Evolutionary conservation across 2,329 filamentous ascomycete species (phyloP).

Genomic region (Aspergillus fumigatiaffinis): DNA sequence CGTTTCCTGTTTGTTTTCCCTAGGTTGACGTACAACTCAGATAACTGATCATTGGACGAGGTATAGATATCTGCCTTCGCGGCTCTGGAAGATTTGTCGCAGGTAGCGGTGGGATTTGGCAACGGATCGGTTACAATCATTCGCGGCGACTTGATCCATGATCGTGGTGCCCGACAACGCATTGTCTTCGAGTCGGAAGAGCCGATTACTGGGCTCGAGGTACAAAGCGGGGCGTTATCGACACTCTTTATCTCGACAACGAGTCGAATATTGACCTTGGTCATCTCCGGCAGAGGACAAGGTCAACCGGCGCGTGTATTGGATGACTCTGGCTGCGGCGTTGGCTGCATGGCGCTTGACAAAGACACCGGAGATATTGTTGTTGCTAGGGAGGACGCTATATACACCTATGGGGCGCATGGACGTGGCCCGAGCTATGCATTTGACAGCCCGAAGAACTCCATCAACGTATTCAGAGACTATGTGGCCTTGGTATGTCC

Average conservation of each 20-base stretch:
- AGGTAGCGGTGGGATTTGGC: slow-evolving; percentile 91
- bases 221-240: slow-evolving; percentile 61
- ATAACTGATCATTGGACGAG: slow-evolving; percentile 1
- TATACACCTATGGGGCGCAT: slow-evolving; percentile 86
- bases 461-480: slow-evolving; percentile 73
- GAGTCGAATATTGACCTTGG: slow-evolving; percentile 76
- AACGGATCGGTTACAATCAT: slow-evolving; percentile 94
- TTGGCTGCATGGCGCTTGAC: slow-evolving; percentile 94
- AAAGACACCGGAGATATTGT: slow-evolving; percentile 76
- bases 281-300: slow-evolving; percentile 83
- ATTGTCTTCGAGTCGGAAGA: slow-evolving; percentile 97
- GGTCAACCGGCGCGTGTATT: slow-evolving; percentile 82
- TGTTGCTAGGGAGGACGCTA: slow-evolving; percentile 89
- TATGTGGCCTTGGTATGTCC: slow-evolving; percentile 87
- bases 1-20: slow-evolving; percentile 68
- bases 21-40: neutral
- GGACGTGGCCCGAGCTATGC: slow-evolving; percentile 84
- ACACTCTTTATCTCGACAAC: slow-evolving; percentile 92
- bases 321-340: slow-evolving; percentile 82
- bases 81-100: slow-evolving; percentile 80
- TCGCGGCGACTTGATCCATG: slow-evolving; percentile 89
- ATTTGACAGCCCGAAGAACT: slow-evolving; percentile 85
- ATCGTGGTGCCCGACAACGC: slow-evolving; percentile 87
- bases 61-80: slow-evolving; percentile 72
- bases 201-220: slow-evolving; percentile 86